Evolutionary conservation across 331 rosid species (phyloP).

Genomic region (Telfairia occidentalis): DNA sequence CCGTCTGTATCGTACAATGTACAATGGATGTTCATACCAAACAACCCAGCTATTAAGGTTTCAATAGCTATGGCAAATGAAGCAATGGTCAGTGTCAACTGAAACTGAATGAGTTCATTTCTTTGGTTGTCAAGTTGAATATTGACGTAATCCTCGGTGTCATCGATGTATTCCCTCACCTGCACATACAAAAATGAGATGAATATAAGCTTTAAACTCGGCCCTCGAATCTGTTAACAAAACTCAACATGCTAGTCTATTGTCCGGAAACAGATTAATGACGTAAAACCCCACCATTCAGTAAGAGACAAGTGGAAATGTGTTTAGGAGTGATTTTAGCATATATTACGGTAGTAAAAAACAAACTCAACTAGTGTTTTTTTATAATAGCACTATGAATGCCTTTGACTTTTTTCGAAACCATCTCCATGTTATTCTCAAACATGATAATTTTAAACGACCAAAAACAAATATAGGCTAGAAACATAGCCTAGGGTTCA

Average conservation of each 20-base stretch:
- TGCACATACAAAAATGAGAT: slow-evolving; percentile 8
- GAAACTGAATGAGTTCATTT: slow-evolving; percentile 79
- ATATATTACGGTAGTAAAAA: too few relatives aligned
- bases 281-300: too few relatives aligned
- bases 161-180: slow-evolving; percentile 49
- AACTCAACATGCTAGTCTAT: too few relatives aligned
- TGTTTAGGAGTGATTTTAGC: too few relatives aligned
- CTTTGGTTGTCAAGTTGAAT: slow-evolving; percentile 82
- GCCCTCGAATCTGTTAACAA: not conserved
- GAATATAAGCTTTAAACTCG: not conserved
- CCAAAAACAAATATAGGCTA: not conserved
- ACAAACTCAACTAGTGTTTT: not conserved
- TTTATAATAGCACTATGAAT: not conserved
- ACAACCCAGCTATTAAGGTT: slow-evolving; percentile 46
- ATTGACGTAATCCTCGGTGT: slow-evolving; percentile 73
- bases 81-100: slow-evolving; percentile 75
- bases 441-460: not conserved
- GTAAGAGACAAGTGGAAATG: too few relatives aligned
- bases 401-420: not conserved
- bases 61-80: slow-evolving; percentile 63
- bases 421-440: not conserved
- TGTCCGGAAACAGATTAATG: too few relatives aligned
- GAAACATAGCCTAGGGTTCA: not conserved
- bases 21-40: slow-evolving; percentile 92
- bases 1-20: slow-evolving; percentile 21